Evolutionary conservation across 768 basidiomycete species (phyloP).

Genomic region (Suillus discolor): DNA sequence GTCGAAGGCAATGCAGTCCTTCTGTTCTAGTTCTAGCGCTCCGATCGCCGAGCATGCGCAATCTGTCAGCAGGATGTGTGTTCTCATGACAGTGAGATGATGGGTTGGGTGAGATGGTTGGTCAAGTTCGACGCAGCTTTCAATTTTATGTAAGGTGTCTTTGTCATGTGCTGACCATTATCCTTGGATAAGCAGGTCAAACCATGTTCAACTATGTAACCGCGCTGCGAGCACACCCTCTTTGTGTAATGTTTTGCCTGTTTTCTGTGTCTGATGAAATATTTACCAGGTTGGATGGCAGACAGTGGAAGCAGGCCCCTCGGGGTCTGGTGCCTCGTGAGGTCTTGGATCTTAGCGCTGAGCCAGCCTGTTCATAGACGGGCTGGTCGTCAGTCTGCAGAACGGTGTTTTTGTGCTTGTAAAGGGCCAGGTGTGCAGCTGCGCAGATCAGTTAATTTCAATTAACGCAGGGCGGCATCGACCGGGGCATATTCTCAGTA

Average conservation of each 20-base stretch:
- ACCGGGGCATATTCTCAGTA: neutral
- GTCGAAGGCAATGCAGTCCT: neutral
- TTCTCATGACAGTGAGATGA: neutral
- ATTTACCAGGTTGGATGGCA: neutral
- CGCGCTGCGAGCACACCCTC: too few species aligned
- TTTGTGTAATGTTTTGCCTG: neutral
- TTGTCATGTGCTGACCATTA: slow-evolving; percentile 6
- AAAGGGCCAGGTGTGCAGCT: neutral
- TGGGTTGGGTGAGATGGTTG: neutral
- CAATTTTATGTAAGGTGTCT: slow-evolving; percentile 8
- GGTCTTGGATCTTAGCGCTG: neutral
- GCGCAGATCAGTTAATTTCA: neutral
- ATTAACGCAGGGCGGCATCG: neutral
- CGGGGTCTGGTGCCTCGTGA: neutral
- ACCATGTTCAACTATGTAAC: neutral
- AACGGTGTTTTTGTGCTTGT: neutral
- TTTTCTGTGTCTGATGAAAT: neutral
- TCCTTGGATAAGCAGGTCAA: slow-evolving; percentile 3
- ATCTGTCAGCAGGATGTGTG: neutral
- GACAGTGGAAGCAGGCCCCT: neutral
- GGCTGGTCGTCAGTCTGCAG: neutral
- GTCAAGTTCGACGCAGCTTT: neutral
- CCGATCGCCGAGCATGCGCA: slow-evolving; percentile 1
- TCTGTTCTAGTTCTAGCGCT: neutral
- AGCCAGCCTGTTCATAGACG: neutral